These are phyloP conservation scores for Neofusicoccum parvum DNA, from an alignment of 2,329 filamentous ascomycete species.

Conservation along the genomic window DNA sequence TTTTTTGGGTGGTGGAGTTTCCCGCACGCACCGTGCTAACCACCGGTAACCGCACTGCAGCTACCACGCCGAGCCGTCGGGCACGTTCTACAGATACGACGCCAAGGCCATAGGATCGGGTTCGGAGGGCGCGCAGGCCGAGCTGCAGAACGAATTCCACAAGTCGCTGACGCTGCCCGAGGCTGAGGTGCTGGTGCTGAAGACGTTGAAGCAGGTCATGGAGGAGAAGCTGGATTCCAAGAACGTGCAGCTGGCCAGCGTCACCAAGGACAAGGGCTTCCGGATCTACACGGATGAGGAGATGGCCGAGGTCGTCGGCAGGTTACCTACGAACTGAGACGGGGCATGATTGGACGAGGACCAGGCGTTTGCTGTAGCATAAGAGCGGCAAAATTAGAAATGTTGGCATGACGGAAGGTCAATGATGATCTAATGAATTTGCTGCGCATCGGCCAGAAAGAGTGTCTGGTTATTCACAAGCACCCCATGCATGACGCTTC, in stretches of 20 bases:
- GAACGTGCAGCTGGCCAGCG: slow-evolving; percentile 97
- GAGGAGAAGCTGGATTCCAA: slow-evolving; percentile 99
- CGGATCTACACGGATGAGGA: slow-evolving; percentile 98
- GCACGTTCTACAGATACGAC: slow-evolving; percentile 98
- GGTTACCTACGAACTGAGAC: slow-evolving; percentile 59
- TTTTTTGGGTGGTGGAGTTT: no score
- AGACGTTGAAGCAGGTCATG: slow-evolving; percentile 99
- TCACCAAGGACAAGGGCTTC: slow-evolving; percentile 97
- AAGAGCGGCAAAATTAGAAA: slow-evolving; percentile 18
- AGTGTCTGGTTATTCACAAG: neutral
- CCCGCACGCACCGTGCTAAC: neutral
- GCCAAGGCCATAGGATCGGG: slow-evolving; percentile 98
- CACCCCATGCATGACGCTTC: no score
- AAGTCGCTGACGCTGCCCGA: slow-evolving; percentile 92
- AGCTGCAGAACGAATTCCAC: slow-evolving; percentile 98
- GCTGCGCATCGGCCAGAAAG: neutral
- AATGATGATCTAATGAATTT: slow-evolving; percentile 6
- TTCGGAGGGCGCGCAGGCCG: slow-evolving; percentile 94
- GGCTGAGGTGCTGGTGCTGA: slow-evolving; percentile 91
- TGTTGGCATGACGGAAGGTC: neutral
- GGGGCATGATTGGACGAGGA: neutral
- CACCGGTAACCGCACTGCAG: slow-evolving; percentile 39
- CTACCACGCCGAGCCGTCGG: slow-evolving; percentile 96
- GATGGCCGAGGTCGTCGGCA: slow-evolving; percentile 90
- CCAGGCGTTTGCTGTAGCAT: slow-evolving; percentile 22